Conservation (phyloP, 2,329 filamentous ascomycete species). For the Hypoxylon sp. region DNA sequence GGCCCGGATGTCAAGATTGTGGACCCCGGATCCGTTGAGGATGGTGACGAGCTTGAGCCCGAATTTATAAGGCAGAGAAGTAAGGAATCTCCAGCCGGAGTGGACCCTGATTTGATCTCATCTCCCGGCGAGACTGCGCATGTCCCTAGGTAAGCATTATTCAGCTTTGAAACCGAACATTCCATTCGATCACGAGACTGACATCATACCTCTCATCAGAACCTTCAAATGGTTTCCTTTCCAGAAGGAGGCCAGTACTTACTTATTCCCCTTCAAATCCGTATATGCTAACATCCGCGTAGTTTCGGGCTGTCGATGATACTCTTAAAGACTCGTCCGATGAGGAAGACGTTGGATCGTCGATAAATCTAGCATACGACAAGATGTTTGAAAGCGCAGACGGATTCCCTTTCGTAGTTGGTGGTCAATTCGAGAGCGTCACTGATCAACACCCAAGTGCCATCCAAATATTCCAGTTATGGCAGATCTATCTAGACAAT, state of each 20-base stretch:
- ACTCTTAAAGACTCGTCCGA: slow-evolving; percentile 69
- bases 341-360: slow-evolving; percentile 66
- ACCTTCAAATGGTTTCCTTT: slow-evolving; percentile 67
- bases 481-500: slow-evolving; percentile 79
- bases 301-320: slow-evolving; percentile 68
- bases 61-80: slow-evolving; percentile 66
- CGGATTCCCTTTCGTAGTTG: slow-evolving; percentile 71
- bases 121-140: slow-evolving; percentile 52
- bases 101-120: slow-evolving; percentile 56
- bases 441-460: slow-evolving; percentile 67
- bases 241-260: slow-evolving; percentile 64
- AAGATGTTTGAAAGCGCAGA: slow-evolving; percentile 70
- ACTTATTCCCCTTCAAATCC: slow-evolving; percentile 9
- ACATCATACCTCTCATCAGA: slow-evolving; percentile 42
- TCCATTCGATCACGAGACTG: slow-evolving; percentile 24
- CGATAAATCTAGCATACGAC: slow-evolving; percentile 72
- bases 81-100: slow-evolving; percentile 66
- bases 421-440: slow-evolving; percentile 61
- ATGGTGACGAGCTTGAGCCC: slow-evolving; percentile 70
- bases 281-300: slow-evolving; percentile 41
- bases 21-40: slow-evolving; percentile 61
- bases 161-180: background rate
- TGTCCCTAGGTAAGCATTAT: slow-evolving; percentile 48
- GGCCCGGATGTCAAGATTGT: slow-evolving; percentile 65
- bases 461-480: slow-evolving; percentile 74